Base-by-base conservation (phyloP, 225 moss, liverwort and hornwort species). In the Takakia lepidozioides region DNA sequence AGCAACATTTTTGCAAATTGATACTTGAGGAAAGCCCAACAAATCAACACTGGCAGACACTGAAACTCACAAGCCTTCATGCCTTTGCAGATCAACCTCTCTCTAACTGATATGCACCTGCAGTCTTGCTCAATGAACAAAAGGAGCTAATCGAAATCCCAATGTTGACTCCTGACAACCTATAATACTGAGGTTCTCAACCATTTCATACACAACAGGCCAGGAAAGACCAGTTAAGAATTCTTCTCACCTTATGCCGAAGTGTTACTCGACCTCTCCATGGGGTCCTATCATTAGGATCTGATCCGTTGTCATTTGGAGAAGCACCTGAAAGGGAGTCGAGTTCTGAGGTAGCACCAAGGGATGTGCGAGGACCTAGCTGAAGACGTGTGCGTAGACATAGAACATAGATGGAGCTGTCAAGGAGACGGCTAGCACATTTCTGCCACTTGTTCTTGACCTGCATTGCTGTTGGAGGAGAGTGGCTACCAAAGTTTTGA, bases 241-340 rank as follows among this genome's bases (percentile, higher is more conserved):
- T n/a, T n/a, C n/a, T n/a, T n/a, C n/a, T 47, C 29, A 92, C 91
- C 91, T 92, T 84, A 37, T 92, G 86, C 55, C 91, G 86, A 54
- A 92, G 83, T 44, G 80, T 64, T 25, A 81, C 54, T 49, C 75
- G 86, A 28, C 81, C 81, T 57, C 76, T 75, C 91, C 86, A 92
- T 19, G 85, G 81, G 38, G 49, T 53, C 24, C 51, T 46, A 13
- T 68, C 50, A 49, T 44, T 62, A 53, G 27, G 50, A 35, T 16
- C 43, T 25, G 68, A 21, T 51, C 49, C 44, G 27, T 59, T 55
- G 54, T 57, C 46, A 32, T 44, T 53, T 21, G 54, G 25, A 16
- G 66, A 68, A 8, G 68, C 48, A 8, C 62, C 65, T 30, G 65
- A 25, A 56, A 91, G 45, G 17, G 75, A 75, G 54, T 92, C 91